These are phyloP conservation scores for Porodaedalea pini DNA, from an alignment of 1,284 basidiomycete genomes.

Conservation along the genomic window DNA sequence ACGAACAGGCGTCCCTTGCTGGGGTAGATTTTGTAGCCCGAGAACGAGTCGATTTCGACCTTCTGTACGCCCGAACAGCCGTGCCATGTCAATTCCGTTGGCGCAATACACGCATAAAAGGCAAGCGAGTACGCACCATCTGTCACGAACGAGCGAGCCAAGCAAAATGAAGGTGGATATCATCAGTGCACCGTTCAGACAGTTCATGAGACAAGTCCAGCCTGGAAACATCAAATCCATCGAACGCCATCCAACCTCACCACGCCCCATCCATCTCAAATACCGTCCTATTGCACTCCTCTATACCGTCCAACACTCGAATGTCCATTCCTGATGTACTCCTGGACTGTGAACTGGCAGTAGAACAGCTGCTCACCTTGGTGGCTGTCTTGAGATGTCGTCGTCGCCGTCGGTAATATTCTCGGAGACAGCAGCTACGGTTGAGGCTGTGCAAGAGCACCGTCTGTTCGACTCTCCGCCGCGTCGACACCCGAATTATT, in stretches of 20 bases:
- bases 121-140: constrained; percentile 2
- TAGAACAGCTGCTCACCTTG: constrained; percentile 11
- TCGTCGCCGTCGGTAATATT: background rate
- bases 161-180: background rate
- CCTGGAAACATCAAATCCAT: too few species aligned
- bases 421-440: background rate
- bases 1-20: constrained; percentile 94
- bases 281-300: background rate
- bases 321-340: background rate
- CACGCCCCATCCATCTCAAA: constrained; percentile 10
- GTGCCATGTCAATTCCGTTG: background rate
- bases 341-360: background rate
- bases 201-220: background rate
- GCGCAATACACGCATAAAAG: background rate
- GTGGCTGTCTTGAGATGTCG: constrained; percentile 5
- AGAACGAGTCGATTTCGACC: constrained; percentile 96
- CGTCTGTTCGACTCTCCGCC: background rate
- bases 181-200: background rate
- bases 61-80: constrained; percentile 53
- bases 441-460: background rate
- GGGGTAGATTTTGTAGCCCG: constrained; percentile 95
- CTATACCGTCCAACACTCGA: too few species aligned
- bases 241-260: constrained; percentile 7
- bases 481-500: background rate
- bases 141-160: background rate